Evolutionary conservation across 306 rosid species (phyloP).

Genomic region (Ormosia semicastrata): DNA sequence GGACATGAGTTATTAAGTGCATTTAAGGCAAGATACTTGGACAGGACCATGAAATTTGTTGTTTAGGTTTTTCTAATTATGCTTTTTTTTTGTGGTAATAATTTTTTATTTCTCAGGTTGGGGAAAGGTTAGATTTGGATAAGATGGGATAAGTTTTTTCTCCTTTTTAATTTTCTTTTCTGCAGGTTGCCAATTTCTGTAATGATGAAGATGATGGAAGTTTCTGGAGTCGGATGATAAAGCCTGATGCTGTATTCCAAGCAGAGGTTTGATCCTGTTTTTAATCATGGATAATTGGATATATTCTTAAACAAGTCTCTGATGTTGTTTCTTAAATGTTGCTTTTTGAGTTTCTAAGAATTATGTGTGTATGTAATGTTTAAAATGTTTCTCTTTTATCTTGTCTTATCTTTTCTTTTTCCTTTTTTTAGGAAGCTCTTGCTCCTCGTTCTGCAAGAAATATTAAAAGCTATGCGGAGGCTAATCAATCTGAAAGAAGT

Average conservation of each 20-base stretch:
- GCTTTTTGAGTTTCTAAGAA: background rate
- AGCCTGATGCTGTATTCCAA: constrained; percentile 77
- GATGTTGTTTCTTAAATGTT: background rate
- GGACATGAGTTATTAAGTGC: constrained; percentile 86
- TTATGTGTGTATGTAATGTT: background rate
- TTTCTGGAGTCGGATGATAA: constrained; percentile 99
- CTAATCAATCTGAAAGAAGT: constrained; percentile 68
- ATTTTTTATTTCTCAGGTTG: background rate
- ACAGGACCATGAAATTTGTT: background rate
- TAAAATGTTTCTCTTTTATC: background rate
- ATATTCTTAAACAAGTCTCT: background rate
- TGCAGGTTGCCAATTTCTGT: constrained; percentile 89
- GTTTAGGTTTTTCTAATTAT: background rate
- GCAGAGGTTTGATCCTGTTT: constrained; percentile 73
- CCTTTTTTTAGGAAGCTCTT: constrained; percentile 68
- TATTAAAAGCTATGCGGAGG: constrained; percentile 91
- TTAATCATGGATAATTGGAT: background rate
- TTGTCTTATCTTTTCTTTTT: background rate
- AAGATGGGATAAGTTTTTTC: background rate
- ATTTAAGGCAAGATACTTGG: constrained; percentile 73
- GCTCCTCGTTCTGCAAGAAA: constrained; percentile 95
- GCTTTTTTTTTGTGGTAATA: background rate
- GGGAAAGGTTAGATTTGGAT: background rate
- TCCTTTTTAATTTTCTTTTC: background rate
- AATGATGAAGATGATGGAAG: constrained; percentile 95